A percentile compares a stretch with the other conserved stretches of the same genome.
Evolutionary conservation across 2,329 filamentous ascomycete species (phyloP).

Genomic region (Fusarium subtropicale): DNA sequence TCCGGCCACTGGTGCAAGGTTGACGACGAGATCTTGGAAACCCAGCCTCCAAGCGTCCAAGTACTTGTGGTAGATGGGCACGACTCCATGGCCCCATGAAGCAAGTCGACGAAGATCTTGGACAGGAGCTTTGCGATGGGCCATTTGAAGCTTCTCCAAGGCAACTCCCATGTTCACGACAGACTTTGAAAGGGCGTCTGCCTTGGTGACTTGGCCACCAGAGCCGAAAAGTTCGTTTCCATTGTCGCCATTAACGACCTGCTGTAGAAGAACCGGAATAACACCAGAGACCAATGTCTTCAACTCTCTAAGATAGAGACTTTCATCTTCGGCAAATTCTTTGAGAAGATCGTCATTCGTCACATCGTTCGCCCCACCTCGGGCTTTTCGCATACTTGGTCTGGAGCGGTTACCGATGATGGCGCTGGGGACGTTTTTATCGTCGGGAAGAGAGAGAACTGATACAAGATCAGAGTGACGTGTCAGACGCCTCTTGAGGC

Average conservation of each 20-base stretch:
- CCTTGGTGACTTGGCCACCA: constrained; percentile 63
- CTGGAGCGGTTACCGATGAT: constrained; percentile 79
- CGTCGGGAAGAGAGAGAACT: constrained; percentile 80
- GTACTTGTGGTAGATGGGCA: constrained; percentile 86
- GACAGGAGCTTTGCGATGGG: constrained; percentile 84
- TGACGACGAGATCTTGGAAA: constrained; percentile 94
- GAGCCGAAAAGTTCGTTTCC: constrained; percentile 76
- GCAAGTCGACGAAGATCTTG: constrained; percentile 78
- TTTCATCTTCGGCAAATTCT: constrained; percentile 85
- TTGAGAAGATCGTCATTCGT: constrained; percentile 81
- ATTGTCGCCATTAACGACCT: constrained; percentile 78
- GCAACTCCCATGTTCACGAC: constrained; percentile 95
- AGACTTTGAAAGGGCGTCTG: constrained; percentile 77
- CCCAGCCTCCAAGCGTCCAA: constrained; percentile 90
- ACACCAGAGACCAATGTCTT: constrained; percentile 95
- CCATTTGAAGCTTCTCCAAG: constrained; percentile 82
- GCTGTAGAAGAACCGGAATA: constrained; percentile 88
- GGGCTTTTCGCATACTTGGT: constrained; percentile 80
- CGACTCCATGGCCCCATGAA: constrained; percentile 82
- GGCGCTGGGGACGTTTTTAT: constrained; percentile 66
- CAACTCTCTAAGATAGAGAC: constrained; percentile 88
- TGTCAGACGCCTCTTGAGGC: constrained; percentile 80
- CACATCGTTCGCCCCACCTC: constrained; percentile 73
- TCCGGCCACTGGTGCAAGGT: constrained; percentile 77
- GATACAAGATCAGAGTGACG: constrained; percentile 96